phyloP scores from a whole-genome alignment of 2,329 filamentous ascomycete species.

The Ambrosiella beaveri region DNA sequence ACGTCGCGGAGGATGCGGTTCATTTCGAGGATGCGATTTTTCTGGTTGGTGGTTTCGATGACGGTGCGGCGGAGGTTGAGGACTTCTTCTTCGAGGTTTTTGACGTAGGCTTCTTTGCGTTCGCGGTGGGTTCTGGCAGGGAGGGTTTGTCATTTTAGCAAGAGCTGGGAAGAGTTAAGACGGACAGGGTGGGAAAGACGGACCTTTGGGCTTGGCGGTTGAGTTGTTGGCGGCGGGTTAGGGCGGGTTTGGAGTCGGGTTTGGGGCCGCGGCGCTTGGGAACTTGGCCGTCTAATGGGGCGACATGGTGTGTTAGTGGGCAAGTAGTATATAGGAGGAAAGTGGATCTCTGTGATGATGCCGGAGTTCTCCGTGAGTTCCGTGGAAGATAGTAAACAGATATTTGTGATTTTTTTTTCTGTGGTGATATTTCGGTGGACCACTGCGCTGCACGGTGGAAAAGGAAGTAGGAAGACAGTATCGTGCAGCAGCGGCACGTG shows the following conservation, averaged over 20 bases:
- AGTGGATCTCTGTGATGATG: not conserved
- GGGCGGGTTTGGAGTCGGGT: conserved; percentile 84
- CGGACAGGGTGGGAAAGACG: not conserved
- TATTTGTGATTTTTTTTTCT: no score
- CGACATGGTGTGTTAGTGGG: not conserved
- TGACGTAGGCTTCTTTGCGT: conserved; percentile 91
- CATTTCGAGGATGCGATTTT: conserved; percentile 31
- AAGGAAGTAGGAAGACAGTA: no score
- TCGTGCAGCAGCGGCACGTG: no score
- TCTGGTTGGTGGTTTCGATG: conserved; percentile 44
- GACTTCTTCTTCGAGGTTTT: conserved; percentile 80
- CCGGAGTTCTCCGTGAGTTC: no score
- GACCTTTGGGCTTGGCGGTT: conserved; percentile 92
- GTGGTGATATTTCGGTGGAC: no score
- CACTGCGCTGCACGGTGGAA: no score
- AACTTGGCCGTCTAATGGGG: conserved; percentile 51
- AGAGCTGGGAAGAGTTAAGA: not conserved
- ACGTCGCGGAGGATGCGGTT: conserved; percentile 35
- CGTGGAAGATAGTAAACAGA: no score
- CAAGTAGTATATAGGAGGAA: not conserved
- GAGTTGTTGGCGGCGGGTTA: conserved; percentile 81
- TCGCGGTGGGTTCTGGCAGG: conserved; percentile 75
- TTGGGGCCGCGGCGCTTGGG: conserved; percentile 87
- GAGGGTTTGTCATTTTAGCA: not conserved
- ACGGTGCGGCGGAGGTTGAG: conserved; percentile 63